A percentile compares a stretch with the other conserved stretches of the same genome.
Conservation (phyloP, 2,329 filamentous ascomycete genomes). For the Alternaria sp. region DNA sequence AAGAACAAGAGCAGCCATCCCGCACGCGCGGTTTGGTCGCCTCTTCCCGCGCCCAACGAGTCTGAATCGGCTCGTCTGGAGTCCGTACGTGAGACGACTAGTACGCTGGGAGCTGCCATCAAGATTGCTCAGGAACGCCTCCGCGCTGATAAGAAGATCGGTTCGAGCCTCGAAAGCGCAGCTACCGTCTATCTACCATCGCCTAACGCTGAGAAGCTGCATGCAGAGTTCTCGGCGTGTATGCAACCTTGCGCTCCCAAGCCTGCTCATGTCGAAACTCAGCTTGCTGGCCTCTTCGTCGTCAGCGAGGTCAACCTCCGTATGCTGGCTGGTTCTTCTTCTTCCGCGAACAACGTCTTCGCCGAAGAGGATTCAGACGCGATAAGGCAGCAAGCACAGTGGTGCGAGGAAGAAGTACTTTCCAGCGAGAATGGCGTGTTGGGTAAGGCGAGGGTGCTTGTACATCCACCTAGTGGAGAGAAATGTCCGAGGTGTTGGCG, state of each 20-base stretch:
- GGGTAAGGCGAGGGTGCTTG: conserved; percentile 36
- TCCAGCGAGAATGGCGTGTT: conserved; percentile 13
- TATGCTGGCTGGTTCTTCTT: background rate
- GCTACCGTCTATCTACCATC: conserved; percentile 57
- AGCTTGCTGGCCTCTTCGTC: conserved; percentile 55
- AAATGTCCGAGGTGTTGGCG: conserved; percentile 95
- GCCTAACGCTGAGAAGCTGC: background rate
- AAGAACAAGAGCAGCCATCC: conserved; percentile 49
- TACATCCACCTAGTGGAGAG: conserved; percentile 58
- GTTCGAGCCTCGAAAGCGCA: conserved; percentile 80
- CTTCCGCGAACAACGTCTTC: background rate
- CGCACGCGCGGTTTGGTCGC: conserved; percentile 33
- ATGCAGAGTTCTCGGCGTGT: conserved; percentile 7
- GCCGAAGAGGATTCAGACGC: conserved; percentile 9
- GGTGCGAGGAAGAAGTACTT: conserved; percentile 19
- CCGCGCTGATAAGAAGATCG: conserved; percentile 74
- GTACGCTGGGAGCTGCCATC: conserved; percentile 68
- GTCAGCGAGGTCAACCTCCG: conserved; percentile 49
- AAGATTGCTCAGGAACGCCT: conserved; percentile 79
- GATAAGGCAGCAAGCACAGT: conserved; percentile 22
- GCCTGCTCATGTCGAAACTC: conserved; percentile 19
- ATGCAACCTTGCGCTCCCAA: conserved; percentile 4
- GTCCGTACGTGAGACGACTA: conserved; percentile 50
- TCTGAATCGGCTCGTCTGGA: conserved; percentile 30
- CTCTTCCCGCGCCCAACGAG: conserved; percentile 22